Conservation (phyloP, 2,329 filamentous ascomycete species). For the Atkinsonella hypoxylon region DNA sequence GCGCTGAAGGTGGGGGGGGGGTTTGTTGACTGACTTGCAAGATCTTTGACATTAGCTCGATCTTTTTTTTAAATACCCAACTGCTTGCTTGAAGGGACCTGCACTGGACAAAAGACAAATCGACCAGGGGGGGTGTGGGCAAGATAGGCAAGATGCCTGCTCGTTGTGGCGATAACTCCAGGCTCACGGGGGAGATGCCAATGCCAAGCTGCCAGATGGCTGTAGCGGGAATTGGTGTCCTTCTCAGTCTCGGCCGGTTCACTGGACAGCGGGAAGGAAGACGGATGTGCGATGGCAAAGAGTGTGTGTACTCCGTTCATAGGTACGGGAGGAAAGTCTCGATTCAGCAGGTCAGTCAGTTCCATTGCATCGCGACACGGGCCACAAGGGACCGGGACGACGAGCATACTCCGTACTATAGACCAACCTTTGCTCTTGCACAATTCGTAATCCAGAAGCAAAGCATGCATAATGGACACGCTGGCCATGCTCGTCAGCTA, state of each 20-base stretch:
- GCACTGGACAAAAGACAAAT: slow-evolving; percentile 1
- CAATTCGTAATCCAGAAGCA: too few species aligned
- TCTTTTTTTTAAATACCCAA: slow-evolving; percentile 5
- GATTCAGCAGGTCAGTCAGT: not conserved
- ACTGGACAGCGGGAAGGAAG: not conserved
- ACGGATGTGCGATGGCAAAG: not conserved
- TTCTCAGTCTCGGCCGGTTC: not conserved
- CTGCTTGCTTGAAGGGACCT: slow-evolving; percentile 3
- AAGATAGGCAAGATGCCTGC: not conserved
- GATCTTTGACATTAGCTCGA: slow-evolving; percentile 10
- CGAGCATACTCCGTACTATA: too few species aligned
- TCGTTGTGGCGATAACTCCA: not conserved
- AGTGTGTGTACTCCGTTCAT: too few species aligned
- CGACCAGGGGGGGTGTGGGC: slow-evolving; percentile 1
- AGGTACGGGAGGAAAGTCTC: too few species aligned
- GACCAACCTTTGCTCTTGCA: too few species aligned
- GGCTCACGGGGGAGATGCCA: not conserved
- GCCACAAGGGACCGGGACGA: too few species aligned
- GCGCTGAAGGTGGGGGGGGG: not conserved
- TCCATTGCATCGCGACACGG: too few species aligned
- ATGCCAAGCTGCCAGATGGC: not conserved
- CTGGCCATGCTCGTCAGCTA: too few species aligned
- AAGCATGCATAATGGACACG: too few species aligned
- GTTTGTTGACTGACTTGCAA: slow-evolving; percentile 2
- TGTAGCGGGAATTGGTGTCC: not conserved